A percentile compares a stretch with the other conserved stretches of the same genome.
phyloP scores from a whole-genome alignment of 768 basidiomycete species.

The Auricularia heimuer region DNA sequence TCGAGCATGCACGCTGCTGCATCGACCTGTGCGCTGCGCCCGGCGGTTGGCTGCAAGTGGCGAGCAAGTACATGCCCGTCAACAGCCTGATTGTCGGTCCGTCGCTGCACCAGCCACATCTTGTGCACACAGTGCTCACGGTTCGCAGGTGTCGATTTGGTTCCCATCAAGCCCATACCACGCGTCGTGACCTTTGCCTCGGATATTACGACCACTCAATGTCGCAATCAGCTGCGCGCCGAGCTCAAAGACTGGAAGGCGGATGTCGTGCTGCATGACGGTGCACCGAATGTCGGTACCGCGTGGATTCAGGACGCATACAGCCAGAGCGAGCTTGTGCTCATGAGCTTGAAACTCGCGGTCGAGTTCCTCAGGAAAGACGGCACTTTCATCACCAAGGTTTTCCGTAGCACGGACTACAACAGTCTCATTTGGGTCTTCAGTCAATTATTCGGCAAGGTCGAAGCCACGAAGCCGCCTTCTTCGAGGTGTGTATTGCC shows the following conservation, averaged over 20 bases:
- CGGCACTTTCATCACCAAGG: conserved; percentile 94
- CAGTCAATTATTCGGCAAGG: conserved; percentile 88
- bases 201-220: conserved; percentile 89
- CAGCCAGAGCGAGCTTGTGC: conserved; percentile 90
- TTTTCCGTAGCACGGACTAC: conserved; percentile 96
- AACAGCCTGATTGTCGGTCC: conserved; percentile 86
- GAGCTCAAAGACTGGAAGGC: conserved; percentile 99
- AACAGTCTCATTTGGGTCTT: conserved; percentile 99
- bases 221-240: conserved; percentile 73
- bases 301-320: conserved; percentile 99
- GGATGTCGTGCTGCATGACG: conserved; percentile 95
- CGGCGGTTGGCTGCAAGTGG: conserved; percentile 98
- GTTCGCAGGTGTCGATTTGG: conserved; percentile 80
- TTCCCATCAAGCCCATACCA: conserved; percentile 92
- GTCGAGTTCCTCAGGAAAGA: conserved; percentile 90
- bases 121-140: not conserved
- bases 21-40: conserved; percentile 99
- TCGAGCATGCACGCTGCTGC: conserved; percentile 81
- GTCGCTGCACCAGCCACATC: conserved; percentile 18
- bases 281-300: conserved; percentile 98
- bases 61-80: conserved; percentile 92
- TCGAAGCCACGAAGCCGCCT: conserved; percentile 98
- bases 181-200: conserved; percentile 83
- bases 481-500: conserved; percentile 66
- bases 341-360: conserved; percentile 90